Percentiles rank a stretch among this genome's conserved stretches.
Conservation (phyloP, 2,329 filamentous ascomycete species). For the Colletotrichum lindemuthianum region DNA sequence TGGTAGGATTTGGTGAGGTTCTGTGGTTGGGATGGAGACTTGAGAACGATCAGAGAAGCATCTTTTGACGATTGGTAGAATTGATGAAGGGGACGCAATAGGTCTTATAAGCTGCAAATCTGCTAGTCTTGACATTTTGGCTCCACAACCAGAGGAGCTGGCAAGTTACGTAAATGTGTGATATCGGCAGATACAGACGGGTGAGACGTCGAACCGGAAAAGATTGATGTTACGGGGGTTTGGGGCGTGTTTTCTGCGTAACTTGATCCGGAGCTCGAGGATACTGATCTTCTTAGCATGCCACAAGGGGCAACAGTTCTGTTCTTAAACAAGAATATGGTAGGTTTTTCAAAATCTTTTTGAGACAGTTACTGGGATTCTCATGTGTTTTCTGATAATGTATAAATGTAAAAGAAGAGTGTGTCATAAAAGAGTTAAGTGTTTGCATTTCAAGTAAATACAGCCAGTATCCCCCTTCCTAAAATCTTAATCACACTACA, state of each 20-base stretch:
- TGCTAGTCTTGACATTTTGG: not conserved
- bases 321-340: too few relatives aligned
- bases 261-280: not conserved
- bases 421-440: too few relatives aligned
- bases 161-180: not conserved
- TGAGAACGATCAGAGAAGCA: not conserved
- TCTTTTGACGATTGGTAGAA: too few relatives aligned
- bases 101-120: not conserved
- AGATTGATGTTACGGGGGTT: not conserved
- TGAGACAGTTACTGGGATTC: too few relatives aligned
- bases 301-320: too few relatives aligned
- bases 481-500: too few relatives aligned
- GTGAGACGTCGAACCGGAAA: slow-evolving; percentile 1
- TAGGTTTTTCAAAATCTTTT: too few relatives aligned
- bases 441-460: too few relatives aligned
- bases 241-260: not conserved
- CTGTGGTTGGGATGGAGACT: not conserved
- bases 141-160: not conserved
- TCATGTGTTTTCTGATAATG: too few relatives aligned
- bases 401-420: too few relatives aligned
- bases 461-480: too few relatives aligned
- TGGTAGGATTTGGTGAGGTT: not conserved
- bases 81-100: too few relatives aligned
- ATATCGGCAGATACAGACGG: slow-evolving; percentile 7
- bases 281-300: not conserved